Percentiles rank a stretch among this genome's conserved stretches.
Evolutionary conservation across 768 basidiomycete species (phyloP).

Genomic region (Leccinum disarticulatum): DNA sequence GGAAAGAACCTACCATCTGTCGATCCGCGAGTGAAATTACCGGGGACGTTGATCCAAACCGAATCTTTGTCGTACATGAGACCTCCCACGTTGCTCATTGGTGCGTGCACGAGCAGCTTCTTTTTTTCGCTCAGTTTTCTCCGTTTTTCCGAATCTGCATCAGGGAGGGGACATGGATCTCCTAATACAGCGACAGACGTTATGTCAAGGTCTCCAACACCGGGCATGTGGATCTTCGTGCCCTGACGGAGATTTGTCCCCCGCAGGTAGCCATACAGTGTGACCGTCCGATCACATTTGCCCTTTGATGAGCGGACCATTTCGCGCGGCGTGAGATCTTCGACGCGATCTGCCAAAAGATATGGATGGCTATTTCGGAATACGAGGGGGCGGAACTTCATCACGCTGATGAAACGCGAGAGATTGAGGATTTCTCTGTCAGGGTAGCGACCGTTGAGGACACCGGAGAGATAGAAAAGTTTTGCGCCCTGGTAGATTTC

Average conservation of each 20-base stretch:
- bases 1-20: slow-evolving; percentile 48
- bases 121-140: slow-evolving; percentile 94
- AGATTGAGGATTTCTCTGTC: slow-evolving; percentile 96
- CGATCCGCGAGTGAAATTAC: slow-evolving; percentile 84
- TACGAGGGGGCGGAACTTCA: slow-evolving; percentile 97
- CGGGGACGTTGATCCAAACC: slow-evolving; percentile 96
- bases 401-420: slow-evolving; percentile 92
- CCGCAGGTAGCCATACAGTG: slow-evolving; percentile 91
- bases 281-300: slow-evolving; percentile 92
- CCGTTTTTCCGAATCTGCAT: slow-evolving; percentile 85
- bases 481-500: slow-evolving; percentile 99
- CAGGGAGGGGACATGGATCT: slow-evolving; percentile 96
- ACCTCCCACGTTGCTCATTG: slow-evolving; percentile 98
- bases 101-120: slow-evolving; percentile 88
- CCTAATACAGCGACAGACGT: slow-evolving; percentile 69
- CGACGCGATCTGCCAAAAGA: slow-evolving; percentile 89
- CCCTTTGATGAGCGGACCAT: slow-evolving; percentile 72
- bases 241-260: slow-evolving; percentile 79
- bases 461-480: slow-evolving; percentile 95
- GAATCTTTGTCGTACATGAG: slow-evolving; percentile 98
- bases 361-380: slow-evolving; percentile 97
- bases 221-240: slow-evolving; percentile 90
- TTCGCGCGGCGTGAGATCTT: slow-evolving; percentile 92
- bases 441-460: slow-evolving; percentile 96
- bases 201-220: slow-evolving; percentile 86